A percentile compares a stretch with the other conserved stretches of the same genome.
Evolutionary conservation across 1,139 yeast genomes (phyloP).

Genomic region (Zhuliangozyma blackwelliae): DNA sequence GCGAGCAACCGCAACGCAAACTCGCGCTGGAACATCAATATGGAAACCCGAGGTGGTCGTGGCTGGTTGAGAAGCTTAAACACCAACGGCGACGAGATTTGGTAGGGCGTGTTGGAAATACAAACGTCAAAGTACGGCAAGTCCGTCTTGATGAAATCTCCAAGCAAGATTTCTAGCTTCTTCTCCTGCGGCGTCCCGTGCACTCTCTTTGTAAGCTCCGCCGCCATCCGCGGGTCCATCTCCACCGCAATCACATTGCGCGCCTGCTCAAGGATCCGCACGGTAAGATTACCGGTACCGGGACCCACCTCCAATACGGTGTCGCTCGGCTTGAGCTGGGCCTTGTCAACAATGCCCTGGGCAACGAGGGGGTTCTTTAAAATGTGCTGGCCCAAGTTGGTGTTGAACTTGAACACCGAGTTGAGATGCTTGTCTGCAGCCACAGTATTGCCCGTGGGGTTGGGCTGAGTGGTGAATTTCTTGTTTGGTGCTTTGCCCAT

Average conservation of each 20-base stretch:
- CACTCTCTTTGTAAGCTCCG: constrained; percentile 94
- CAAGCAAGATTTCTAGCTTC: constrained; percentile 83
- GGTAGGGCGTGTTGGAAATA: constrained; percentile 96
- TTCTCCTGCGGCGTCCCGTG: constrained; percentile 93
- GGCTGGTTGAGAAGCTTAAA: constrained; percentile 89
- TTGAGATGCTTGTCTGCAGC: constrained; percentile 68
- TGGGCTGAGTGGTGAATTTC: constrained; percentile 41
- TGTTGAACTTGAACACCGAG: constrained; percentile 92
- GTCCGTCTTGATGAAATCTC: constrained; percentile 95
- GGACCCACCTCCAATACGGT: constrained; percentile 96
- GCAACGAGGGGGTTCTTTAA: constrained; percentile 94
- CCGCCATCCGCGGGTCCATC: constrained; percentile 99
- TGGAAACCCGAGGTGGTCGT: constrained; percentile 90
- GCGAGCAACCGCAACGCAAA: constrained; percentile 91
- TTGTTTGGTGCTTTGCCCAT: constrained; percentile 58
- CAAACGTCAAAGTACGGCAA: constrained; percentile 94
- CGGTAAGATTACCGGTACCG: constrained; percentile 98
- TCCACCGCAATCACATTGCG: constrained; percentile 90
- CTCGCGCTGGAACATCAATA: constrained; percentile 96
- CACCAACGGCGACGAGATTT: constrained; percentile 93
- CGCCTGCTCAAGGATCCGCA: constrained; percentile 87
- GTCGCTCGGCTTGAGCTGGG: constrained; percentile 88
- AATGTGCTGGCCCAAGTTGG: constrained; percentile 95
- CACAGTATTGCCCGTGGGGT: constrained; percentile 46
- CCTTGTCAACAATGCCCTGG: constrained; percentile 97